Percentiles rank a stretch among this genome's conserved stretches.
These are phyloP conservation scores for Chlamydomonas urium DNA, from an alignment of 139 green algal species.

Conservation along the genomic window DNA sequence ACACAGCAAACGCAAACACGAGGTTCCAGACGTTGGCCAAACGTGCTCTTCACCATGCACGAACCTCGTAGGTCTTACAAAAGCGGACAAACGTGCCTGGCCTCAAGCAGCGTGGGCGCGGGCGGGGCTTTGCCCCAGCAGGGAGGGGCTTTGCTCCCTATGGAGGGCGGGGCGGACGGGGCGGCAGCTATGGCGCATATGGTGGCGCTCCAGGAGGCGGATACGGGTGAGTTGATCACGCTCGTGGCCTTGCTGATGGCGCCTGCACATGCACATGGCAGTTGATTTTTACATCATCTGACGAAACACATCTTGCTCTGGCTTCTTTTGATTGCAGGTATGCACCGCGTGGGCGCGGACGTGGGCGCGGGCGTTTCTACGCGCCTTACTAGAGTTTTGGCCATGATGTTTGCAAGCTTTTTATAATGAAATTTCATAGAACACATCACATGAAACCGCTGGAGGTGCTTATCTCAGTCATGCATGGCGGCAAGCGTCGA, in stretches of 20 bases:
- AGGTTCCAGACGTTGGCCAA: neutral
- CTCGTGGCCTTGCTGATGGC: neutral
- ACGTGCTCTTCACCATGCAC: neutral
- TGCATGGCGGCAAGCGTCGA: too few relatives aligned
- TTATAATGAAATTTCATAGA: too few relatives aligned
- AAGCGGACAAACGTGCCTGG: slow-evolving; percentile 21
- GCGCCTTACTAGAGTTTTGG: slow-evolving; percentile 37
- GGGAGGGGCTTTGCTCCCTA: slow-evolving; percentile 7
- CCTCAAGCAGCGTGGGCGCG: slow-evolving; percentile 11
- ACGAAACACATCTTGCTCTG: neutral
- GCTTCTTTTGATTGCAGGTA: slow-evolving; percentile 32
- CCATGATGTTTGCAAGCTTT: too few relatives aligned
- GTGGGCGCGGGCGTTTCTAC: slow-evolving; percentile 40
- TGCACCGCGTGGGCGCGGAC: slow-evolving; percentile 32
- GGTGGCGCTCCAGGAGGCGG: slow-evolving; percentile 16
- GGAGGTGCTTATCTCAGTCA: too few relatives aligned
- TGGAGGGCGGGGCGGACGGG: slow-evolving; percentile 1
- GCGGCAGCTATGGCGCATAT: slow-evolving; percentile 19
- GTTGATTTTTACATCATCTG: neutral
- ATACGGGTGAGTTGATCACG: neutral
- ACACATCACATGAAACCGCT: too few relatives aligned
- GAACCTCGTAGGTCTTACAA: slow-evolving; percentile 4
- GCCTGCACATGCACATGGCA: neutral
- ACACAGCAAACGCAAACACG: neutral
- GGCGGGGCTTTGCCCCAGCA: neutral